Percentiles rank a stretch among this genome's conserved stretches.
Conservation (phyloP, 148 eudicot genomes). For the Chenopodium album region DNA sequence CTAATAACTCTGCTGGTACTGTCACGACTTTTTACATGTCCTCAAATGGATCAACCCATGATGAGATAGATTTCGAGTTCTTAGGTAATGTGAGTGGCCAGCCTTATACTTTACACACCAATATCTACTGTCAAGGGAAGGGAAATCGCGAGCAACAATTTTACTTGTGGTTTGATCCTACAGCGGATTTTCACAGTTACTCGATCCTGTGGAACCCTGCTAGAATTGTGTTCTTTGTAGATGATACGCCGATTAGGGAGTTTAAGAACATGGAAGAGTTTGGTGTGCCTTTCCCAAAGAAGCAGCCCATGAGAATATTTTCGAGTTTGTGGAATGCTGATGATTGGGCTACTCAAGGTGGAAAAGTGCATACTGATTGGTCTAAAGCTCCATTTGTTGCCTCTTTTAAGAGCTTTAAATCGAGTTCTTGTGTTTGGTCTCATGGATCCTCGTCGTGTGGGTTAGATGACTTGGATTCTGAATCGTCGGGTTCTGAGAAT, state of each 20-base stretch:
- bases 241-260: neutral
- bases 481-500: neutral
- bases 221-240: neutral
- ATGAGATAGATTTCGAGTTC: conserved; percentile 7
- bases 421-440: conserved; percentile 1
- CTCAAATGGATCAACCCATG: neutral
- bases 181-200: neutral
- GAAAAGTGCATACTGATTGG: conserved; percentile 2
- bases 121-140: neutral
- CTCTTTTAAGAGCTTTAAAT: neutral
- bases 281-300: conserved; percentile 5
- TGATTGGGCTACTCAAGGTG: conserved; percentile 9
- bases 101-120: neutral
- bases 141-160: conserved; percentile 7
- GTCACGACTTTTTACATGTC: conserved; percentile 1
- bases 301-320: neutral
- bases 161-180: conserved; percentile 7
- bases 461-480: neutral
- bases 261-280: neutral
- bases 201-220: neutral
- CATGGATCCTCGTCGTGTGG: neutral
- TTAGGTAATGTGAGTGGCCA: neutral
- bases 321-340: conserved; percentile 6
- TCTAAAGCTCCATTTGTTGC: conserved; percentile 3
- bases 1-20: conserved; percentile 2